Evolutionary conservation across 257 asterid species (phyloP), one percentile per base, ranked within the genome.

Genomic region (Solanum paucissectum): DNA sequence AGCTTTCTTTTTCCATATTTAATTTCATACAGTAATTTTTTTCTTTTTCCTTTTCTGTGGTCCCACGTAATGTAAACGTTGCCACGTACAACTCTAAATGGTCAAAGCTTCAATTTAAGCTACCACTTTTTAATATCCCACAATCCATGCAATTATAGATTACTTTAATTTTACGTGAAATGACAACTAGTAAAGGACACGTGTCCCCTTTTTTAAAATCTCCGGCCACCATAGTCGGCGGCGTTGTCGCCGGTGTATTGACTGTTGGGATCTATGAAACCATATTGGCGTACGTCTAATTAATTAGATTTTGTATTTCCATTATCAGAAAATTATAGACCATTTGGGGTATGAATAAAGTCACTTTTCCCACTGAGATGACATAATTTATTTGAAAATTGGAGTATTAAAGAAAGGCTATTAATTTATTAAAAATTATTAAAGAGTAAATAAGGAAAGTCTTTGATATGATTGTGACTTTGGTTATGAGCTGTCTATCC

Each of bases 181-280:
- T 29, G 90, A 88, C 85, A 62, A 87, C 58, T 27, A 38, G 90
- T 25, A 90, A 27, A 77, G 86, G 27, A 84, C 89, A 77, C 90
- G 89, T 73, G 91, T 85, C 88, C 4, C 87, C 6, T 29, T 14
- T 46, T 86, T 44, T 86, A 4, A 20, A 87, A 37, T 76, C 90
- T 88, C 93, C 91, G 91, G 90, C 93, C 93, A 89, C 93, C 84
- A 88, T 84, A 87, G 72, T 90, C 90, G 89, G 87, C 92, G 89
- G 87, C 87, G 89, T 87, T 81, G 89, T 83, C 91, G 91, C 93
- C 93, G 93, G 93, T 49, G 84, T 77, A 76, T 86, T 18, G 88
- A 81, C 90, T 88, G 95, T 89, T 92, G 95, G 96, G 92, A 89
- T 90, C 87, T 83, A 87, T 46, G 94, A 89, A 92, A 90, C 95